Evolutionary conservation across 768 basidiomycete genomes (phyloP).

Genomic region (Stropharia rugosoannulata): DNA sequence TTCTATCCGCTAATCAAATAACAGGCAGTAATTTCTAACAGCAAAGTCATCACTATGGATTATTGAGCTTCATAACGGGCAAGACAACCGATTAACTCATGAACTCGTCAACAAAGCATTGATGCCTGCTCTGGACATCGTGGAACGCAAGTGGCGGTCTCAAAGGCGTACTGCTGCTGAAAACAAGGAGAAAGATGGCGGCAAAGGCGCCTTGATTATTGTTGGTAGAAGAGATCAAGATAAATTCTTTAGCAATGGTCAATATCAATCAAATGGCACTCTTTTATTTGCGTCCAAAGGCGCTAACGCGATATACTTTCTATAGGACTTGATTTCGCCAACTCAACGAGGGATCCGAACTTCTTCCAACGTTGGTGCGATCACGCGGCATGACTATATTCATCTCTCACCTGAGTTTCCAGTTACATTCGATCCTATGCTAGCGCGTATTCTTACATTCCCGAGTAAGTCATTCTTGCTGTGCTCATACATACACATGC

Average conservation of each 20-base stretch:
- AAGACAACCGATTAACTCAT: conserved; percentile 68
- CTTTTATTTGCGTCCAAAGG: not conserved
- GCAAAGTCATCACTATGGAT: conserved; percentile 68
- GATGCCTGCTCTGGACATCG: conserved; percentile 67
- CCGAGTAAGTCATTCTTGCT: conserved; percentile 53
- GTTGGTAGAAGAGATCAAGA: conserved; percentile 74
- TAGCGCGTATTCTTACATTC: conserved; percentile 68
- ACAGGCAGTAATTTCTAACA: conserved; percentile 22
- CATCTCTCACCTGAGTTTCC: conserved; percentile 8
- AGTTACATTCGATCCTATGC: conserved; percentile 77
- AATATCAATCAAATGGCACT: conserved; percentile 14
- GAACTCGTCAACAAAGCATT: conserved; percentile 57
- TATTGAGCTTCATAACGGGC: conserved; percentile 78
- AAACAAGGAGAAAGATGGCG: conserved; percentile 47
- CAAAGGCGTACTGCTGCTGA: conserved; percentile 44
- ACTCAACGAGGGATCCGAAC: conserved; percentile 46
- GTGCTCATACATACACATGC: not conserved
- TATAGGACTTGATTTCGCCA: conserved; percentile 64
- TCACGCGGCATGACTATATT: not conserved
- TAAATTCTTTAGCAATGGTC: conserved; percentile 88
- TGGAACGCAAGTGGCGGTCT: conserved; percentile 71
- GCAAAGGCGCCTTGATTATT: conserved; percentile 72
- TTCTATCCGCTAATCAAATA: not conserved
- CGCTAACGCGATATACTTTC: not conserved
- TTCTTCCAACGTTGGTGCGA: conserved; percentile 60